Evolutionary conservation across 495 filamentous ascomycete species (phyloP).

Genomic region (Tuber melanosporum): DNA sequence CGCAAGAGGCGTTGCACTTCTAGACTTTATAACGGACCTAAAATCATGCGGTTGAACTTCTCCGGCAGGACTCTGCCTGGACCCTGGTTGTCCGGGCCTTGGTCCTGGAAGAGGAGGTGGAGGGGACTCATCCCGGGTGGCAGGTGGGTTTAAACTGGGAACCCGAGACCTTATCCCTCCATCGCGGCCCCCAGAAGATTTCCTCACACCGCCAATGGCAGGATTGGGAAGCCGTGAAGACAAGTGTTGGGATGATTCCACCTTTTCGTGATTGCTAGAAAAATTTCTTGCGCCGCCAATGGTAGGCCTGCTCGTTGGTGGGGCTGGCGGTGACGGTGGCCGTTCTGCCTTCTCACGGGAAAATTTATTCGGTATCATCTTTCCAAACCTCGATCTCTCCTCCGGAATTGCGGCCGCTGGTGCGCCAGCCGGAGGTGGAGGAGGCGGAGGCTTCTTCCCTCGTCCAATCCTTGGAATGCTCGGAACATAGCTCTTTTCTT

Average conservation of each 20-base stretch:
- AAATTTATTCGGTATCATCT: background rate
- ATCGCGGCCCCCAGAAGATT: conserved; percentile 5
- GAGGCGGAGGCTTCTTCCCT: conserved; percentile 33
- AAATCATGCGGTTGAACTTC: conserved; percentile 8
- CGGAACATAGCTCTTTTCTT: conserved; percentile 25
- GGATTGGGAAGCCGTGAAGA: background rate
- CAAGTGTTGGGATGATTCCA: background rate
- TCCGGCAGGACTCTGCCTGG: background rate
- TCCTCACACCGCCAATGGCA: background rate
- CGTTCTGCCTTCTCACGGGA: conserved; percentile 7
- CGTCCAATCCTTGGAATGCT: conserved; percentile 27
- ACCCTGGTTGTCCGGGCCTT: conserved; percentile 17
- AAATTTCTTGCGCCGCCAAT: conserved; percentile 9
- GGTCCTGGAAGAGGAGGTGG: conserved; percentile 39
- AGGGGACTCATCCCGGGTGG: conserved; percentile 35
- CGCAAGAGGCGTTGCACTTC: conserved; percentile 25
- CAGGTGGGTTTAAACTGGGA: conserved; percentile 21
- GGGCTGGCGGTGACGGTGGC: background rate
- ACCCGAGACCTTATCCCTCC: conserved; percentile 14
- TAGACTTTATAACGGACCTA: conserved; percentile 18
- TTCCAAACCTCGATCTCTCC: background rate
- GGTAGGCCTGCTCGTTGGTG: background rate
- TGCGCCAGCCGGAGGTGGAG: conserved; percentile 24
- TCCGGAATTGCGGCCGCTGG: conserved; percentile 3
- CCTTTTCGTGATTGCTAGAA: background rate